Base-by-base conservation (phyloP, 2,329 filamentous ascomycete species). In the Penicillium frequentans region DNA sequence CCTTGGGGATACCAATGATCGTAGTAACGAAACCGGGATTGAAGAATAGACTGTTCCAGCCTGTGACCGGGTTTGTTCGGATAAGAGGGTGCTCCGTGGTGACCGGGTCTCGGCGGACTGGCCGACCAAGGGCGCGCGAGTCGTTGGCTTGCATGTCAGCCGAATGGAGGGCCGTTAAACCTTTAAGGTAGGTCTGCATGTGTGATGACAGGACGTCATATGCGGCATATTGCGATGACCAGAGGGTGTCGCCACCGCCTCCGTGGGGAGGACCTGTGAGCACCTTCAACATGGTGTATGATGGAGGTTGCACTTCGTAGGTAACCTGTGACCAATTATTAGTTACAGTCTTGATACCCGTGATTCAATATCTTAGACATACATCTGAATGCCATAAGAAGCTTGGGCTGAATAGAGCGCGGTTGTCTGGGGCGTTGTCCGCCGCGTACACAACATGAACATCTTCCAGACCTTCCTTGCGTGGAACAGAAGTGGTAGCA, bases 1-100 rank as follows among this genome's bases (percentile, higher is more conserved):
- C 78, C 61, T 84, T 83, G 3, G 84, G 83, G 2, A 86, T 75
- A 2, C 83, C 84, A n/a, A 84, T 77, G 49, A 85, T 85, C 59
- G 80, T 79, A 9, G 78, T 83, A 6, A 84, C 81, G 63, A 85
- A 85, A 0, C 82, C 82, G 0, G 82, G 82, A 65, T 84, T 85
- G 69, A 83, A 83, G 70, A 84, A 86, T 1, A 87, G 72, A 8
- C 76, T 78, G 69, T 86, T 86, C 83, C 83, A 86, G 10, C 83
- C 83, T 0, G 84, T 87, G 7, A 86, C 84, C 0, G 84, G 84
- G 64, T 87, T 80, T 0, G 82, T 84, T 21, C 84, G 79, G 44
- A 87, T 72, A 1, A 87, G 72, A 1, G 84, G 84, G 63, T 87
- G 83, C 49, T 80, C 76, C 0, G 82, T 84, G 8, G 77, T 77